Evolutionary conservation across 176 grass and related monocot species (phyloP).

Genomic region (Rhipidocladum racemiflorum): DNA sequence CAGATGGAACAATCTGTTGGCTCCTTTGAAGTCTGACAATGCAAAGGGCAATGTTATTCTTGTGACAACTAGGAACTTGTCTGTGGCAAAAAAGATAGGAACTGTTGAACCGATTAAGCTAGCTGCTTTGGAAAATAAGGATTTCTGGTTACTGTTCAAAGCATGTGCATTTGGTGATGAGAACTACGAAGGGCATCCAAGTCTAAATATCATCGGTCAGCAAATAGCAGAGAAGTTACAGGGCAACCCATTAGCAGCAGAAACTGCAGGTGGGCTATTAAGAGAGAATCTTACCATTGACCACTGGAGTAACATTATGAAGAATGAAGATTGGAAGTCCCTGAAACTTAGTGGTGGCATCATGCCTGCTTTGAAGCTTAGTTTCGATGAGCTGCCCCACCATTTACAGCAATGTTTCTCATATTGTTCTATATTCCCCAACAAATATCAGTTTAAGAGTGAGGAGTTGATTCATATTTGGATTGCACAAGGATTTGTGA

Average conservation of each 20-base stretch:
- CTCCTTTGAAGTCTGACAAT: background rate
- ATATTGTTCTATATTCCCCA: slow-evolving; percentile 14
- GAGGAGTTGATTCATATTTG: slow-evolving; percentile 14
- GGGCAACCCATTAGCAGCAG: slow-evolving; percentile 35
- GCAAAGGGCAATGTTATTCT: background rate
- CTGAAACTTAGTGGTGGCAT: background rate
- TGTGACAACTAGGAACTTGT: slow-evolving; percentile 20
- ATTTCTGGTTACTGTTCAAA: slow-evolving; percentile 31
- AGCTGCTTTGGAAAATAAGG: background rate
- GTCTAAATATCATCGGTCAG: background rate
- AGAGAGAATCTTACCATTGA: background rate
- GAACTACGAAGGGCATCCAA: background rate
- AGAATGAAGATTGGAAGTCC: slow-evolving; percentile 41
- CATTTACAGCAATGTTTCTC: slow-evolving; percentile 25
- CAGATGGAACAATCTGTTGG: slow-evolving; percentile 12
- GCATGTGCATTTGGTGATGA: slow-evolving; percentile 41
- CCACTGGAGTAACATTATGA: slow-evolving; percentile 32
- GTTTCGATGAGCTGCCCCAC: slow-evolving; percentile 25
- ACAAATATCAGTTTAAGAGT: background rate
- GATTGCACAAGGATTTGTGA: slow-evolving; percentile 62
- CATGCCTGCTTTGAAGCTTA: slow-evolving; percentile 32
- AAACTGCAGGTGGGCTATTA: slow-evolving; percentile 13
- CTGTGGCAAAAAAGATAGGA: slow-evolving; percentile 20
- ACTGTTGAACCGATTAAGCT: background rate
- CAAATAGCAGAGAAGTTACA: slow-evolving; percentile 20